These are phyloP conservation scores for Gracilaria caudata DNA, from an alignment of 23 red algal genomes.

Conservation along the genomic window DNA sequence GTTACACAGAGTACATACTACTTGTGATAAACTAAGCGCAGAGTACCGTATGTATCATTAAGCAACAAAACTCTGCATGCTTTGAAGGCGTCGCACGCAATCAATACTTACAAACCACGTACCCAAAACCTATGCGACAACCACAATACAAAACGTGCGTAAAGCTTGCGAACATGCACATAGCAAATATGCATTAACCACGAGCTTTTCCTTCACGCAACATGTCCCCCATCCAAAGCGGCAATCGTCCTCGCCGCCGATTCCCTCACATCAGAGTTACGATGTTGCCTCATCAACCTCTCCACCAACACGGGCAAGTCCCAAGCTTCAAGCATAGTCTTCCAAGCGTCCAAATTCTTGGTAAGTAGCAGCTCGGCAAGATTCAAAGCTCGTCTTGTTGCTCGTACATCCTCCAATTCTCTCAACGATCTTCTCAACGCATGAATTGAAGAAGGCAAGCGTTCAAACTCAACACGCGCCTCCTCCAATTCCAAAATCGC, in stretches of 20 bases:
- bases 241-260: conserved; percentile 55
- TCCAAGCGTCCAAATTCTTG: conserved; percentile 58
- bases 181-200: neutral
- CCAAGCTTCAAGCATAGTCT: conserved; percentile 56
- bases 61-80: neutral
- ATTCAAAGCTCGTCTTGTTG: conserved; percentile 55
- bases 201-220: neutral
- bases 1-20: neutral
- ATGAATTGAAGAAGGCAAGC: conserved; percentile 35
- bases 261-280: conserved; percentile 42
- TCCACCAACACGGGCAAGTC: conserved; percentile 49
- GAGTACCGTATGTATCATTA: neutral
- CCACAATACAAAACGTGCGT: neutral
- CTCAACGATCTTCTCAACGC: conserved; percentile 26
- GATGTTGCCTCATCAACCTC: conserved; percentile 37
- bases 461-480: conserved; percentile 44
- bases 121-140: neutral
- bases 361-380: conserved; percentile 36
- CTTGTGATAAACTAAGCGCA: neutral
- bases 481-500: conserved; percentile 50
- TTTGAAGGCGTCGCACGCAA: neutral
- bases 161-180: neutral
- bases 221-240: conserved; percentile 49
- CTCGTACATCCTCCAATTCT: conserved; percentile 17
- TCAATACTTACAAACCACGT: neutral